A percentile compares a stretch with the other conserved stretches of the same genome.
Conservation (phyloP, 2,329 filamentous ascomycete species). For the Myriosclerotinia duriaeana region DNA sequence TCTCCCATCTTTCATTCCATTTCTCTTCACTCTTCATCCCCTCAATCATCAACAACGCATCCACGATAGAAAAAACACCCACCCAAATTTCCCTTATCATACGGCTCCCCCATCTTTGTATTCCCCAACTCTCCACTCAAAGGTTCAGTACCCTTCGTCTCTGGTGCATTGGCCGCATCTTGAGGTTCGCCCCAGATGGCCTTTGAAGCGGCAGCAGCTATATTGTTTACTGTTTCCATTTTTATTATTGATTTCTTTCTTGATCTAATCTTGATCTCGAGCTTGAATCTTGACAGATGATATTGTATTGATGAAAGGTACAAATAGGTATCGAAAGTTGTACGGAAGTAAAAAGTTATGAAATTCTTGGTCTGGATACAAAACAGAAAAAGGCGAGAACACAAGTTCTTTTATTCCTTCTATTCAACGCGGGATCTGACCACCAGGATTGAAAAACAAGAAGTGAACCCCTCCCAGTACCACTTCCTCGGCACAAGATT, state of each 20-base stretch:
- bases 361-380: no score
- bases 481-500: background rate
- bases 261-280: no score
- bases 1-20: background rate
- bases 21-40: background rate
- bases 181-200: slow-evolving; percentile 45
- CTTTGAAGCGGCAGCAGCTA: slow-evolving; percentile 47
- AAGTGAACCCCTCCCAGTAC: background rate
- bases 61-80: background rate
- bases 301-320: no score
- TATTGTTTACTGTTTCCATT: slow-evolving; percentile 66
- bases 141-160: slow-evolving; percentile 57
- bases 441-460: background rate
- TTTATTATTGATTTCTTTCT: slow-evolving; percentile 1
- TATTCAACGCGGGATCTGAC: no score
- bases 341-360: background rate
- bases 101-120: slow-evolving; percentile 69
- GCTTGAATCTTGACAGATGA: no score
- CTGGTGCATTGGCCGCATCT: slow-evolving; percentile 15
- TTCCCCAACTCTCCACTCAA: slow-evolving; percentile 68
- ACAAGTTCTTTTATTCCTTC: no score
- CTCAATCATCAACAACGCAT: no score
- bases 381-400: no score
- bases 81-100: slow-evolving; percentile 70
- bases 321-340: background rate